phyloP scores from a whole-genome alignment of 306 rosid species.

The Prunus campanulata region DNA sequence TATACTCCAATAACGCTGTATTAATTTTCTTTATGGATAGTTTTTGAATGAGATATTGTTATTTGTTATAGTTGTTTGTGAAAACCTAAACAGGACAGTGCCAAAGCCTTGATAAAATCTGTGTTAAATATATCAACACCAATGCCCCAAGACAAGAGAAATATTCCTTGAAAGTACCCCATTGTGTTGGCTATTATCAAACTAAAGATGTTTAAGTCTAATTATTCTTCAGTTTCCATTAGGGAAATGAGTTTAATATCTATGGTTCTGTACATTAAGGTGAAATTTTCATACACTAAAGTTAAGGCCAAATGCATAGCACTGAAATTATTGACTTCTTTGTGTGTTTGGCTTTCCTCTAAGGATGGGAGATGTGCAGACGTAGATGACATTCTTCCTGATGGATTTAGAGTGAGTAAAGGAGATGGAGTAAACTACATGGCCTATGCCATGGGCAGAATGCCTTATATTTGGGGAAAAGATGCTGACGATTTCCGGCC shows the following conservation, averaged over 20 bases:
- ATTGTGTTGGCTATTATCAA: too few species aligned
- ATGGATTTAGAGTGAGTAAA: conserved; percentile 54
- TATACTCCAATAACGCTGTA: neutral
- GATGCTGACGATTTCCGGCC: conserved; percentile 66
- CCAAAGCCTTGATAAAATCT: neutral
- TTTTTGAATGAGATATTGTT: neutral
- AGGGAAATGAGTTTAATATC: neutral
- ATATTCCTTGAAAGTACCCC: too few species aligned
- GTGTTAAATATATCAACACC: neutral
- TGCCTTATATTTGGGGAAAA: conserved; percentile 70
- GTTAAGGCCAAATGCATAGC: neutral
- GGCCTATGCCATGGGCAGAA: conserved; percentile 74
- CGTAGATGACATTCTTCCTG: conserved; percentile 59
- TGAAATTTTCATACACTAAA: too few species aligned
- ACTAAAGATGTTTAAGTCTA: too few species aligned
- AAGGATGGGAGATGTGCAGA: conserved; percentile 68
- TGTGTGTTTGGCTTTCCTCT: neutral
- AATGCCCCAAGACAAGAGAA: too few species aligned
- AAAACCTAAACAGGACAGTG: neutral
- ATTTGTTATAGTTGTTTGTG: neutral
- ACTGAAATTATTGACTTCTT: neutral
- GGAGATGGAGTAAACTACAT: conserved; percentile 64
- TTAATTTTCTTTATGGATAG: neutral
- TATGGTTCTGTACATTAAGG: too few species aligned
- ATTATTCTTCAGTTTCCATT: too few species aligned